Base-by-base conservation (phyloP, 176 grass and related monocot genomes). In the Avena atlantica region DNA sequence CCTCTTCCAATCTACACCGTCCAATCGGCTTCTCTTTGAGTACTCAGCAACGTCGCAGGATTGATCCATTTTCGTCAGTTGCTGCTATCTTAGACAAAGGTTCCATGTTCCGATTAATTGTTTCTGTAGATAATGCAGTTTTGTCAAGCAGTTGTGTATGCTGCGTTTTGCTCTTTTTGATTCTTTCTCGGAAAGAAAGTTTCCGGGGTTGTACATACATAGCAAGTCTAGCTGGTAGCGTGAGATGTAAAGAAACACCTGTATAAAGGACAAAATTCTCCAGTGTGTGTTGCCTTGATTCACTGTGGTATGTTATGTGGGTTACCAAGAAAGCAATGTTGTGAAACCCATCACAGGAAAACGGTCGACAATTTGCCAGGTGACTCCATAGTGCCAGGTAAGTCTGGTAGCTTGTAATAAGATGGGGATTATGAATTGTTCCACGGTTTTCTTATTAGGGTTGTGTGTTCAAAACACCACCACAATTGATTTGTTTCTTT, bases 1-100 rank as follows among this genome's bases (percentile, higher is more conserved):
- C 86, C 90, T 99, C 63, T 99, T 96, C 72, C 97, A 99, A 70
- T 99, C 97, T 60, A 90, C 90, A 57, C 97, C 97, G 50, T 99
- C 97, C 42, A 96, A 99, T 82, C 91, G 97, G 81, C 94, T 99
- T 60, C 97, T 99, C 73, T 99, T 99, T 15, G 97, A 99, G 88
- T 99, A 99, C 72, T 96, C 97, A 5, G 87, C 94, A 66, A 89
- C 94, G 23, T 96, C 97, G 10, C 94, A 99, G 76, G 92, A 90
- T 79, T 99, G 78, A 90, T 84, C 74, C 37, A 57, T 78, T 85
- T 88, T 81, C 47, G 21, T 17, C 29, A 55, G 50, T 85, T 85
- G 17, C 63, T 78, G 53, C 63, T 67, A 14, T 49, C 42, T 61
- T 70, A n/a, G 81, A 47, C 53, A 56, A 63, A 82, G 76, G 84